Conservation (phyloP, 164 flowering plant genomes). For the Nelumbo lutea region DNA sequence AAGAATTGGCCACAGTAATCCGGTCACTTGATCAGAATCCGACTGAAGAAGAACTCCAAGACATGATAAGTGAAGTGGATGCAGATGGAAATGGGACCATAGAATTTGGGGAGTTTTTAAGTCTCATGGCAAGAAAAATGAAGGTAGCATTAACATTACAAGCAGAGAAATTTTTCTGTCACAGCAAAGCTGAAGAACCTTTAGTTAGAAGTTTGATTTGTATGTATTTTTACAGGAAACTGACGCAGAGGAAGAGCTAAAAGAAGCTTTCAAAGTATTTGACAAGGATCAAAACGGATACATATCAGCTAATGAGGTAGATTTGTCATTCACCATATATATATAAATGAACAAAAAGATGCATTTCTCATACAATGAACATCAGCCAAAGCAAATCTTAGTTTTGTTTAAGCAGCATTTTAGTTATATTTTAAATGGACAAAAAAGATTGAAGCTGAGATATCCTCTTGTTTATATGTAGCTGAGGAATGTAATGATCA, state of each 20-base stretch:
- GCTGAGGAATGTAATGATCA: conserved; percentile 45
- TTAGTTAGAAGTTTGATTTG: background rate
- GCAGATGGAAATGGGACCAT: conserved; percentile 48
- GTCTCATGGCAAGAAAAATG: conserved; percentile 51
- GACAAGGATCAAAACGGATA: conserved; percentile 54
- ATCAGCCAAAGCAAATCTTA: background rate
- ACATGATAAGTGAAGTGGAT: conserved; percentile 50
- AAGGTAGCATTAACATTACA: conserved; percentile 27
- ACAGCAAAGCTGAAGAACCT: background rate
- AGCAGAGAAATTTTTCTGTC: background rate
- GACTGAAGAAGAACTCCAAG: conserved; percentile 38
- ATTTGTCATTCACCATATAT: background rate
- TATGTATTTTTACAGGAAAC: conserved; percentile 26
- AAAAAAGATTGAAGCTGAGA: background rate
- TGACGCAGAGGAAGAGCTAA: conserved; percentile 46
- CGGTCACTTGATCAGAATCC: conserved; percentile 41
- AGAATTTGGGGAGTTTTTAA: conserved; percentile 52
- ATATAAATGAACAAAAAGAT: background rate
- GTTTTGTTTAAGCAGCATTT: background rate
- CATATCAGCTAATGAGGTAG: conserved; percentile 51
- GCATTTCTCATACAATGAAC: no score
- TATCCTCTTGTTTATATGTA: conserved; percentile 8
- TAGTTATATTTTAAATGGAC: background rate
- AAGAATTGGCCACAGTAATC: conserved; percentile 41
- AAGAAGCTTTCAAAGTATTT: conserved; percentile 58